phyloP scores from a whole-genome alignment of 176 grass and related monocot genomes.

The Tillandsia fasciculata region DNA sequence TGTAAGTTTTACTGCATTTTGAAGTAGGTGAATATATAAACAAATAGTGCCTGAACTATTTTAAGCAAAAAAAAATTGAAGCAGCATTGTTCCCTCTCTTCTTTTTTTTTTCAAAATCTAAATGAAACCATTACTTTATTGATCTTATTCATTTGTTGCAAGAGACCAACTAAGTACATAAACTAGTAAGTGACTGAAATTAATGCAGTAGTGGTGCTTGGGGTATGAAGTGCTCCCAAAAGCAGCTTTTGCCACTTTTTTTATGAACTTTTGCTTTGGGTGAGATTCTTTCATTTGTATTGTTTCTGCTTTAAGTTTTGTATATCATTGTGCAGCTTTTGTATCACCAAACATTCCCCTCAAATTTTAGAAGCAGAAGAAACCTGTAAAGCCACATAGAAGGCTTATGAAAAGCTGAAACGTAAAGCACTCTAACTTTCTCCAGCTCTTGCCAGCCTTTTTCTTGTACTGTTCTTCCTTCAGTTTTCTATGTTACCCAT shows the following conservation, averaged over 20 bases:
- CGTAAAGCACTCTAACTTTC: slow-evolving; percentile 7
- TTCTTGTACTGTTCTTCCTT: background rate
- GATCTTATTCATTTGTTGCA: background rate
- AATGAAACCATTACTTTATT: background rate
- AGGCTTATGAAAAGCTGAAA: background rate
- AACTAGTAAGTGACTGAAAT: background rate
- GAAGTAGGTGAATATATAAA: too few relatives aligned
- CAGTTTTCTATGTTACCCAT: too few relatives aligned
- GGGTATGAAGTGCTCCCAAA: background rate
- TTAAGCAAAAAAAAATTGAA: too few relatives aligned
- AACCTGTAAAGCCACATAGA: slow-evolving; percentile 7
- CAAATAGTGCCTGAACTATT: too few relatives aligned
- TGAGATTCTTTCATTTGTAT: slow-evolving; percentile 2
- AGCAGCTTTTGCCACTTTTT: background rate
- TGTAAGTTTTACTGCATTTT: too few relatives aligned
- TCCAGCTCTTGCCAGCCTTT: background rate
- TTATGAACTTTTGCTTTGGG: slow-evolving; percentile 10
- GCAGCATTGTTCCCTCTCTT: too few relatives aligned
- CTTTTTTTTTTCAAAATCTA: background rate
- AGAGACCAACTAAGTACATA: background rate
- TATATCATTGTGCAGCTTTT: slow-evolving; percentile 17
- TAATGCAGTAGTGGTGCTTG: slow-evolving; percentile 4
- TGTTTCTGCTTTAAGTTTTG: background rate
- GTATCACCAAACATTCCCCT: background rate
- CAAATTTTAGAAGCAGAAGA: slow-evolving; percentile 8